Evolutionary conservation across 495 filamentous ascomycete genomes (phyloP).

Genomic region (Hyaloscypha bicolor): DNA sequence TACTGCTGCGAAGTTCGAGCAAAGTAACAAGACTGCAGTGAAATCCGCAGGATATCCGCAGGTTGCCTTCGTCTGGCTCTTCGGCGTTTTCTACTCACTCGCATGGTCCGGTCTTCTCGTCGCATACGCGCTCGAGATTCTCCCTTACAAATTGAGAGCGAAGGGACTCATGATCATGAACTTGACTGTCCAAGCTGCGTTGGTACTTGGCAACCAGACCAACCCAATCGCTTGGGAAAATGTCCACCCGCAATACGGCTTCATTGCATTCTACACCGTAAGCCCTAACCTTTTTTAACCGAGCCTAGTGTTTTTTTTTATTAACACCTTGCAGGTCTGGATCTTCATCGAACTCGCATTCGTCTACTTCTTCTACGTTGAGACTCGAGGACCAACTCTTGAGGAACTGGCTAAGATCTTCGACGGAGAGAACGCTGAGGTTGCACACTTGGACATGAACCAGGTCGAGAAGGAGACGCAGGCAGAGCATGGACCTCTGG

Average conservation of each 20-base stretch:
- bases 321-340: conserved; percentile 39
- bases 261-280: conserved; percentile 63
- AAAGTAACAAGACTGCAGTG: conserved; percentile 7
- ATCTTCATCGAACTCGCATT: conserved; percentile 59
- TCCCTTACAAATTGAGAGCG: conserved; percentile 40
- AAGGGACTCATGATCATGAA: conserved; percentile 37
- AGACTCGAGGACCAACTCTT: conserved; percentile 64
- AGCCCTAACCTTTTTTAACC: conserved; percentile 18
- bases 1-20: conserved; percentile 24
- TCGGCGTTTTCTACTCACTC: conserved; percentile 46
- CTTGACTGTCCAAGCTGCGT: conserved; percentile 59
- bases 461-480: conserved; percentile 27
- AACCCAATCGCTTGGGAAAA: conserved; percentile 63
- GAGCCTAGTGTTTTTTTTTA: background rate
- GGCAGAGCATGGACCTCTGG: conserved; percentile 31
- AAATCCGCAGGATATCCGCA: conserved; percentile 31
- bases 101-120: conserved; percentile 42
- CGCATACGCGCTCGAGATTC: conserved; percentile 43
- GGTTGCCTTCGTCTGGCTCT: conserved; percentile 41
- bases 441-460: conserved; percentile 53
- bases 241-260: conserved; percentile 59
- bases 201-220: conserved; percentile 61
- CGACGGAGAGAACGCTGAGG: conserved; percentile 35
- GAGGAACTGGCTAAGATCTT: conserved; percentile 60
- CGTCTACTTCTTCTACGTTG: conserved; percentile 67